Evolutionary conservation across 2,329 filamentous ascomycete species (phyloP).

Genomic region (Paecilomyces dactylethromorphus): DNA sequence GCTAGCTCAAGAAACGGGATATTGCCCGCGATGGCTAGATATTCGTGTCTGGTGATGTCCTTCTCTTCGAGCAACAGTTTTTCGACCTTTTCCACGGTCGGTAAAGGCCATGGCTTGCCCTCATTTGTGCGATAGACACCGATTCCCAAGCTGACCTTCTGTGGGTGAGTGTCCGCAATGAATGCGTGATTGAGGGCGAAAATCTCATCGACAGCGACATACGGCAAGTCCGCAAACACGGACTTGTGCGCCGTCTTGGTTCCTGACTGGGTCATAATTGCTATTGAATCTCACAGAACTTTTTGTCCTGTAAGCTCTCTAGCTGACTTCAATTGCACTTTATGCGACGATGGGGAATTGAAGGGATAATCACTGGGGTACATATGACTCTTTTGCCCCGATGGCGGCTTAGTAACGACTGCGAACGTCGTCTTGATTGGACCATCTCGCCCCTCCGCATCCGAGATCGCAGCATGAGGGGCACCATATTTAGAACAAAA

Average conservation of each 20-base stretch:
- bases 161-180: conserved; percentile 60
- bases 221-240: conserved; percentile 53
- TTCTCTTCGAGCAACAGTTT: conserved; percentile 68
- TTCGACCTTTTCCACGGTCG: conserved; percentile 81
- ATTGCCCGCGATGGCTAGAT: conserved; percentile 88
- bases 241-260: background rate
- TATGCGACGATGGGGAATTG: background rate
- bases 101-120: conserved; percentile 93
- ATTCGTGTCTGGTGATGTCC: conserved; percentile 90
- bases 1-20: conserved; percentile 77
- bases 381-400: background rate
- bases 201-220: conserved; percentile 84
- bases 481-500: background rate
- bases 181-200: conserved; percentile 84
- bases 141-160: conserved; percentile 86
- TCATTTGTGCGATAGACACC: conserved; percentile 88
- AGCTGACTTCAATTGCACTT: background rate
- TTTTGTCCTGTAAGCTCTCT: background rate
- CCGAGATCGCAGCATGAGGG: background rate
- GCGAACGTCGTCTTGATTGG: background rate
- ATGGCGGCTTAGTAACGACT: background rate
- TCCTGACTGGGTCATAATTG: background rate
- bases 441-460: background rate
- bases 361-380: background rate
- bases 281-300: background rate